Base-by-base conservation (phyloP, 331 rosid genomes). In the Telfairia occidentalis region DNA sequence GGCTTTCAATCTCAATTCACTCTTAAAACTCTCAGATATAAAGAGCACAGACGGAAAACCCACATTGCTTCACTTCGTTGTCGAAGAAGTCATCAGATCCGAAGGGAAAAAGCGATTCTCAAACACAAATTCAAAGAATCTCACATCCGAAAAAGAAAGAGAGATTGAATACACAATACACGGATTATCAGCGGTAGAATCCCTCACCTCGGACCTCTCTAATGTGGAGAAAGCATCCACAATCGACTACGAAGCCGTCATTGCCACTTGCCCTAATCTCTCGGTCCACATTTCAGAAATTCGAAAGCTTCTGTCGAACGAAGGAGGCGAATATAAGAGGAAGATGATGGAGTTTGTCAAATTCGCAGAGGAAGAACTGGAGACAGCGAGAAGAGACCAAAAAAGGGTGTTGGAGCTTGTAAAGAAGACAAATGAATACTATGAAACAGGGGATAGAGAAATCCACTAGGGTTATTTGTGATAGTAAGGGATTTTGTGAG, bases 31-130 rank as follows among this genome's bases (percentile, higher is more conserved):
- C 32, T 88, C 97, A 8, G 96, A 91, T 79, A 96, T 94, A 12
- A 87, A 84, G 79, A 88, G 96, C 78, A 79, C 84, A 2, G 92
- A 88, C 43, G 96, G 99, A 12, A 90, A 89, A 79, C 90, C 99
- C 63, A 92, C 96, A 40, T 82, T 92, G 59, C 96, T 95, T 71
- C 92, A 88, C 66, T 95, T 91, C 69, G 93, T 95, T 46, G 99
- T 95, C 15, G 92, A 90, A 83, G 96, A 92, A 87, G 96, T 90
- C 6, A 87, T 95, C 28, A 83, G 97, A 50, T 87, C 93, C 0
- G 97, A 95, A 79, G 97, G 99, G 29, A 87, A 85, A 73, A 83
- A 78, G 6, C 40, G 45, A 15, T 34, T 63, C 73, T 19, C 29
- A 43, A 43, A 42, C 61, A 18, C 4, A 18, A n/a, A 63, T 7